Percentiles rank a stretch among this genome's conserved stretches.
These are phyloP conservation scores for Escovopsis weberi DNA, from an alignment of 2,329 filamentous ascomycete genomes.

Conservation along the genomic window DNA sequence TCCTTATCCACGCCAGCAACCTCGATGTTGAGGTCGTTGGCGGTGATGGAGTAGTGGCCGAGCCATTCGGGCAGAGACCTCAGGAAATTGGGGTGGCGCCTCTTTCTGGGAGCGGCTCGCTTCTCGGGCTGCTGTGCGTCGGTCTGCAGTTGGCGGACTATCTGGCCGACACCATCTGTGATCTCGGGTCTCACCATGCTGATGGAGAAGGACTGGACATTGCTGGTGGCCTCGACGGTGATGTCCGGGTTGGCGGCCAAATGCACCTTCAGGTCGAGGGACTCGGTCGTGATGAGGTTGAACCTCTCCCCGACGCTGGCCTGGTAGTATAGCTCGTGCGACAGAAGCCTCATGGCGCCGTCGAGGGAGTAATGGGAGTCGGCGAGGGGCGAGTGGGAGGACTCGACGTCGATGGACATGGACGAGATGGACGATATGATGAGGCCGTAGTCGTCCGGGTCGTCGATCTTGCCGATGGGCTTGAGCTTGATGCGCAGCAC, in stretches of 20 bases:
- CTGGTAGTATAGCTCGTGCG: slow-evolving; percentile 88
- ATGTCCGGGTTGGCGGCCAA: slow-evolving; percentile 76
- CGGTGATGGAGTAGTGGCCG: slow-evolving; percentile 68
- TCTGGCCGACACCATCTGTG: slow-evolving; percentile 80
- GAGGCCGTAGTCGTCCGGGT: slow-evolving; percentile 77
- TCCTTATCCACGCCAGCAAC: slow-evolving; percentile 76
- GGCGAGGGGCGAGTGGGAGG: slow-evolving; percentile 77
- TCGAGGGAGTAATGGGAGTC: slow-evolving; percentile 77
- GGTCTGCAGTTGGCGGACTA: slow-evolving; percentile 67
- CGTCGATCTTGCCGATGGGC: slow-evolving; percentile 49
- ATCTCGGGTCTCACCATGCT: slow-evolving; percentile 89
- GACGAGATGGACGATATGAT: slow-evolving; percentile 93
- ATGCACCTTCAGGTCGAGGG: slow-evolving; percentile 73
- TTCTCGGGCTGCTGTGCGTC: slow-evolving; percentile 48
- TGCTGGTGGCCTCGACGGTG: slow-evolving; percentile 64
- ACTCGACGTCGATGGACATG: slow-evolving; percentile 83
- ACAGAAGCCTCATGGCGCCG: slow-evolving; percentile 68
- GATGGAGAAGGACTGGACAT: slow-evolving; percentile 72
- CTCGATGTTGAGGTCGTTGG: slow-evolving; percentile 79
- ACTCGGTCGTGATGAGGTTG: slow-evolving; percentile 76
- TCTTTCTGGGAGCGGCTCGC: slow-evolving; percentile 30
- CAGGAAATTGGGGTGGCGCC: slow-evolving; percentile 52
- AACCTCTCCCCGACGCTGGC: slow-evolving; percentile 70
- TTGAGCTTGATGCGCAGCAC: slow-evolving; percentile 82
- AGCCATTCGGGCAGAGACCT: slow-evolving; percentile 75